phyloP scores from a whole-genome alignment of 2,329 filamentous ascomycete species.

The Zopfia rhizophila region DNA sequence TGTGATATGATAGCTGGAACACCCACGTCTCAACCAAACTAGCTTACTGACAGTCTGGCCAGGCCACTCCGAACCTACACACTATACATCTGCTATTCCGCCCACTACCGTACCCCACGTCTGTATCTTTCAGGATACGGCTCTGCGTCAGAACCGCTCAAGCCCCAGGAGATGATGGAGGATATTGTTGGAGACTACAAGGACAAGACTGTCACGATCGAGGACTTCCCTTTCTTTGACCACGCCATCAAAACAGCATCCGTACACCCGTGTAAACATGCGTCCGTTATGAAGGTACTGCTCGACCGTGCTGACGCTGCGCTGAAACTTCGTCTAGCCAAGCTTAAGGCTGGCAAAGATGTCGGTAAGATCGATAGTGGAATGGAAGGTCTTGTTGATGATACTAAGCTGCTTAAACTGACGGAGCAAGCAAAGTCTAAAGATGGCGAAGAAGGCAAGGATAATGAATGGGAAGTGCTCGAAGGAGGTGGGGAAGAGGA shows the following conservation, averaged over 20 bases:
- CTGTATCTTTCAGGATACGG: constrained; percentile 94
- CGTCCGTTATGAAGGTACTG: constrained; percentile 96
- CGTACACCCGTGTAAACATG: constrained; percentile 97
- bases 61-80: constrained; percentile 93
- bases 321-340: constrained; percentile 86
- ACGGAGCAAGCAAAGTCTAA: constrained; percentile 59
- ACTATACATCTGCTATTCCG: constrained; percentile 97
- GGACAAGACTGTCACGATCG: constrained; percentile 97
- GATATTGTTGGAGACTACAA: constrained; percentile 97
- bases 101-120: constrained; percentile 95
- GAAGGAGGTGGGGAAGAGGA: constrained; percentile 70
- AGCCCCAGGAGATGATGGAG: constrained; percentile 91
- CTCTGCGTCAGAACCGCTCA: constrained; percentile 80
- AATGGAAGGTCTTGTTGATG: constrained; percentile 87
- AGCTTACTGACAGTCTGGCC: constrained; percentile 25
- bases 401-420: constrained; percentile 73
- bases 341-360: constrained; percentile 72
- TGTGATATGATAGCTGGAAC: background rate
- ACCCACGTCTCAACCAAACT: background rate
- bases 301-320: constrained; percentile 95
- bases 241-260: constrained; percentile 94
- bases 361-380: constrained; percentile 67
- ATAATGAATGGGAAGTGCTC: constrained; percentile 70
- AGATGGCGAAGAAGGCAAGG: constrained; percentile 53
- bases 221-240: constrained; percentile 96